phyloP scores from a whole-genome alignment of 352 stramenopile genomes.

The Phytopythium mirpurense region DNA sequence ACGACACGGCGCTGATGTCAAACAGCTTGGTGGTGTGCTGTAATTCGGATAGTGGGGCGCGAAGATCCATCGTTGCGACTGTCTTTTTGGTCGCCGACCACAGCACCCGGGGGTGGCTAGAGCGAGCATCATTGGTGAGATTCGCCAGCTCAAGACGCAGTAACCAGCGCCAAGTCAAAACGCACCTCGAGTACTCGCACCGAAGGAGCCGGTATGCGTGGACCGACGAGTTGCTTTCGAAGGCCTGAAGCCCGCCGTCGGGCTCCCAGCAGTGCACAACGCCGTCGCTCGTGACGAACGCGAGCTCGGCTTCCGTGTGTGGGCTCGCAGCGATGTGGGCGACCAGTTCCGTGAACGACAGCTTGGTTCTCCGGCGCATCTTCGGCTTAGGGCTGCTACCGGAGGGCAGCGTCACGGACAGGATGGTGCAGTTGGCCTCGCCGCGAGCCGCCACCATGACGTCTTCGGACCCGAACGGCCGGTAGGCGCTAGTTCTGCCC shows the following conservation, averaged over 20 bases:
- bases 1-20: constrained; percentile 32
- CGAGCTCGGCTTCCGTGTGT: constrained; percentile 51
- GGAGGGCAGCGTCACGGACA: constrained; percentile 15
- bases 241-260: constrained; percentile 28
- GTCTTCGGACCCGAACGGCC: constrained; percentile 19
- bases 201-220: constrained; percentile 35
- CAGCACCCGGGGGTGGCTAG: constrained; percentile 66
- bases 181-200: constrained; percentile 73
- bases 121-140: constrained; percentile 1
- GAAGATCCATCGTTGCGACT: constrained; percentile 44
- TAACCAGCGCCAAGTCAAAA: not conserved
- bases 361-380: constrained; percentile 34
- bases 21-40: constrained; percentile 34
- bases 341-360: constrained; percentile 53
- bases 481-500: constrained; percentile 35
- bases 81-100: constrained; percentile 45
- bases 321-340: constrained; percentile 60
- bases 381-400: constrained; percentile 12
- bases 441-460: constrained; percentile 25
- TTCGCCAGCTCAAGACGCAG: not conserved
- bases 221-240: constrained; percentile 15
- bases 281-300: constrained; percentile 44
- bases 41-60: constrained; percentile 18
- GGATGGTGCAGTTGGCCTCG: constrained; percentile 17
- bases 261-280: constrained; percentile 49